Base-by-base conservation (phyloP, 768 basidiomycete genomes). In the Naematelia aurantialba region DNA sequence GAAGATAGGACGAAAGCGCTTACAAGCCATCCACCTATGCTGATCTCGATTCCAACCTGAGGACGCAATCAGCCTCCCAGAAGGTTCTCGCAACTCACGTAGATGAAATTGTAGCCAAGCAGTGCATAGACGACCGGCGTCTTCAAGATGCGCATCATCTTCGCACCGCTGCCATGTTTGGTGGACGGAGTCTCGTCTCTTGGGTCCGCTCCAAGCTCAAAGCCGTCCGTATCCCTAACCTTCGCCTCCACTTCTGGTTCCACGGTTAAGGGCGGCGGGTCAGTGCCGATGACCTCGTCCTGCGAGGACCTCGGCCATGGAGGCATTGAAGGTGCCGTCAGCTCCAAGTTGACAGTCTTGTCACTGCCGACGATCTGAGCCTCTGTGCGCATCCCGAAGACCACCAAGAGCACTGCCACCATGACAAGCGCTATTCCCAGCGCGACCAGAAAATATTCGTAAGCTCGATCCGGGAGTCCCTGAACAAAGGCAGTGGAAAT, bases 401-500 rank as follows among this genome's bases (percentile, higher is more conserved):
- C 82, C 3, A 62, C 59, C 1, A 80, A 61, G 2, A 90, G 74
- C 4, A 84, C 52, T 13, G 81, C 39, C 1, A 81, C 78, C 65
- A 87, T 89, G 44, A 79, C 63, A n/a, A 84, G 56, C 0, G 86
- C 83, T n/a, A 91, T 62, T 1, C 83, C 85, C 0, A 89, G 74
- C 0, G 87, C 87, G 0, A 77, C 77, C 10, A 91, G 79, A 66
- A 85, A 91, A 71, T 89, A 86, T 73, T 87, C 87, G 0, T 57
- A 57, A 1, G 46, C 25, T 5, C 47, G 21, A n/a, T n/a, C n/a
- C 13, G 24, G 45, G 46, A 57, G 46, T 29, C 50, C 46, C 45
- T 48, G 14, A 22, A 50, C 79, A 61, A 91, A 90, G 55, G 89
- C 87, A 0, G 90, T 91, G 0, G 89, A 82, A 0, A 85, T 83